phyloP scores from a whole-genome alignment of 139 green algal species.

The Asterochloris sp. region DNA sequence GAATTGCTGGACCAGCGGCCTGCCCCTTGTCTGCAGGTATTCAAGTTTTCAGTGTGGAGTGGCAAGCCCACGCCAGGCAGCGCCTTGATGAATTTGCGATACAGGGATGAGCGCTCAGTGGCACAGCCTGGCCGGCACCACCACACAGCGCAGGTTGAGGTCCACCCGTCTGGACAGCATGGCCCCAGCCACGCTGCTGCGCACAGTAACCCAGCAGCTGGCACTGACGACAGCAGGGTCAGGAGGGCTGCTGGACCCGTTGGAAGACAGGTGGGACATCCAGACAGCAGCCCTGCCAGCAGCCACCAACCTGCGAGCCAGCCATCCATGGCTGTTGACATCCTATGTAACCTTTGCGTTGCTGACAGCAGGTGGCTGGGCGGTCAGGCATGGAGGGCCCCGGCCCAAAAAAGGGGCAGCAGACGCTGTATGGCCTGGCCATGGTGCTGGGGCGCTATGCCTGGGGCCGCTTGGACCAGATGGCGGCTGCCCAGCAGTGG shows the following conservation, averaged over 20 bases:
- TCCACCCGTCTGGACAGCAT: no score
- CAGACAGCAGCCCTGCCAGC: no score
- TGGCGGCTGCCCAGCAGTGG: slow-evolving; percentile 29
- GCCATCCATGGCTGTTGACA: no score
- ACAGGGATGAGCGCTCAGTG: slow-evolving; percentile 53
- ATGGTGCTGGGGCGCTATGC: slow-evolving; percentile 61
- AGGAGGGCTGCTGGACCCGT: no score
- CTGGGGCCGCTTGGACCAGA: slow-evolving; percentile 43
- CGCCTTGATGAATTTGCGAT: slow-evolving; percentile 87
- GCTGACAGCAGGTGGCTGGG: slow-evolving; percentile 22
- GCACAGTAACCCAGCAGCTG: no score
- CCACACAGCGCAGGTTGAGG: no score
- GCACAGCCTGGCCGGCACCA: no score
- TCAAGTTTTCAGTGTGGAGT: slow-evolving; percentile 56
- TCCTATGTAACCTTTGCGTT: no score
- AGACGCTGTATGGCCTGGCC: slow-evolving; percentile 40
- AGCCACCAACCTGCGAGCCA: no score
- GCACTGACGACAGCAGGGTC: no score
- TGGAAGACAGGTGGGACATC: no score
- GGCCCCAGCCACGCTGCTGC: no score
- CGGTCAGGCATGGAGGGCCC: slow-evolving; percentile 64
- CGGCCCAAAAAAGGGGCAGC: slow-evolving; percentile 49
- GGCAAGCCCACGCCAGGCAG: slow-evolving; percentile 71
- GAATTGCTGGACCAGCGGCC: not conserved
- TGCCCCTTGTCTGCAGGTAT: slow-evolving; percentile 49